Evolutionary conservation across 2,329 filamentous ascomycete genomes (phyloP), one percentile per base, ranked within the genome.

Genomic region (Xylaria hypoxylon): DNA sequence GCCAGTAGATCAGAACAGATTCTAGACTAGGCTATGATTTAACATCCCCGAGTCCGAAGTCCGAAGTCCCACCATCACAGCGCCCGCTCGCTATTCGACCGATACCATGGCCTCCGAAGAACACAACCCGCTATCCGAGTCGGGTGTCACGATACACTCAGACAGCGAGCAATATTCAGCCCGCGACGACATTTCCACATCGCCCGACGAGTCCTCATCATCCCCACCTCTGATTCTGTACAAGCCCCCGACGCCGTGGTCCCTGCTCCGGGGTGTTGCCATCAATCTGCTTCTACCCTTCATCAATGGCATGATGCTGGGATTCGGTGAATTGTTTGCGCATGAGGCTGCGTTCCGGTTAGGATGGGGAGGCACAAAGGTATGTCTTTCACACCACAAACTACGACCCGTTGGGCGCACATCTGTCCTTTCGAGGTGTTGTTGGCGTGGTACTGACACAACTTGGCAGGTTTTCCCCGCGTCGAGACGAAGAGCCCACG

Each of bases 241-340:
- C 85, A 89, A 89, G 71, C 93, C 94, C 3, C 94, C 96, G 2
- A 96, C 94, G 0, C 75, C 96, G 50, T 97, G 93, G 92, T 89
- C 92, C 10, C 79, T 99, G 69, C 72, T 97, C 61, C 89, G 95
- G 62, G 93, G 96, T 42, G 93, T 94, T 17, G 94, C 94, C 5
- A 99, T 99, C 81, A 99, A 99, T 79, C 84, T 99, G n/a, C 75
- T 99, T 1, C 82, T 99, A 22, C 96, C 96, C 0, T 99, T 99
- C 76, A 89, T 99, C 76, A 99, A 99, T 81, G 96, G 96, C 52
- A 87, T 99, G 84, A 99, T 99, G 96, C 82, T 99, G 75, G 96
- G 96, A 2, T 97, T 99, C 76, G 96, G 96, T 72, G 96, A 99
- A 82, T 82, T 99, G 58, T 95, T 99, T 79, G 96, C 96, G 61